Percentiles rank a stretch among this genome's conserved stretches.
phyloP scores from a whole-genome alignment of 192 early-diverging fungal species.

The Coemansia sp. region DNA sequence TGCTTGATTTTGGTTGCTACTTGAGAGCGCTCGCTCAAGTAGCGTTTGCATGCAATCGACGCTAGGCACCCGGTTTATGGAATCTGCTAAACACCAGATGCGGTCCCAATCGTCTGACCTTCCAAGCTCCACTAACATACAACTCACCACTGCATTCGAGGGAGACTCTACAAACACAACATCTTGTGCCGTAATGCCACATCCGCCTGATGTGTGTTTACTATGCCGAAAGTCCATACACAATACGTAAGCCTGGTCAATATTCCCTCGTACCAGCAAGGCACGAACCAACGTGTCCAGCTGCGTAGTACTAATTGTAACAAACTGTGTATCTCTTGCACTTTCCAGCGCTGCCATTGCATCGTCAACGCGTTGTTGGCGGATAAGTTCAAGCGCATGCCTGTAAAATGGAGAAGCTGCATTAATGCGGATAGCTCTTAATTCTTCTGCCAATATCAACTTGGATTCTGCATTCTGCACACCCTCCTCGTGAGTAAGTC shows the following conservation, averaged over 20 bases:
- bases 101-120: slow-evolving; percentile 25
- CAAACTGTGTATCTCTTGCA: slow-evolving; percentile 10
- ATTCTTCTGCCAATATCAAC: slow-evolving; percentile 11
- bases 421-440: slow-evolving; percentile 9
- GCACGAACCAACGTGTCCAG: slow-evolving; percentile 18
- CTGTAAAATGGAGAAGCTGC: slow-evolving; percentile 32
- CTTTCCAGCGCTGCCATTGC: slow-evolving; percentile 16
- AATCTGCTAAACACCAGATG: slow-evolving; percentile 23
- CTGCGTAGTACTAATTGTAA: slow-evolving; percentile 5
- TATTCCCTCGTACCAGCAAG: slow-evolving; percentile 13
- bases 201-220: slow-evolving; percentile 7
- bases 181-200: slow-evolving; percentile 1
- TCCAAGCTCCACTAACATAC: slow-evolving; percentile 14
- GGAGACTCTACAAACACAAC: slow-evolving; percentile 18
- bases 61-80: background rate
- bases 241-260: slow-evolving; percentile 15
- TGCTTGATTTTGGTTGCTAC: slow-evolving; percentile 16
- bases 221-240: slow-evolving; percentile 18
- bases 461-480: background rate
- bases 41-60: slow-evolving; percentile 2
- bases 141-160: background rate
- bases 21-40: slow-evolving; percentile 16
- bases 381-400: slow-evolving; percentile 20
- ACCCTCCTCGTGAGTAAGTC: slow-evolving; percentile 12
- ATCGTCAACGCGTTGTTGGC: background rate